Evolutionary conservation across 495 filamentous ascomycete species (phyloP), one percentile per base, ranked within the genome.

Genomic region (Pseudoneurospora amorphoporcata): DNA sequence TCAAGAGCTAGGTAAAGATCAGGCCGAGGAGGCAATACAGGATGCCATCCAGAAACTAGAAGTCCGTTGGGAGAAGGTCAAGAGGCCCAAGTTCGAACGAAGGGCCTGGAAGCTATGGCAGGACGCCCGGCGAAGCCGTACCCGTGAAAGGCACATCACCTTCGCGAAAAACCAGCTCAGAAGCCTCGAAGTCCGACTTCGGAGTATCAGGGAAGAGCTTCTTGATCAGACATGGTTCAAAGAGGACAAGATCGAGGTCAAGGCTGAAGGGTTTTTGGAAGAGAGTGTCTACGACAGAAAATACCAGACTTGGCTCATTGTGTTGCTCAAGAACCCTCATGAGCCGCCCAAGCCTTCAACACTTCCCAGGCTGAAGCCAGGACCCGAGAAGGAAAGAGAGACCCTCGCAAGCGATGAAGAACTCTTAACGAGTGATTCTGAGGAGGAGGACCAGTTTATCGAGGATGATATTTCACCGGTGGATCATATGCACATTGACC

Each of bases 91-190:
- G 61, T 79, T 86, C 19, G 81, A 87, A 68, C 74, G 71, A 14
- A 87, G 84, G 68, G 90, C 91, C 0, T 87, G 85, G 74, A 79
- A 74, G n/a, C 73, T 90, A 16, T 97, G 94, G 92, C 82, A 80
- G 17, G 82, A 81, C 16, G 81, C 82, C 37, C 81, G 81, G 42
- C 73, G 72, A 5, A 40, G 75, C n/a, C 77, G 76, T 10, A 61
- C 69, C 10, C 73, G 81, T 0, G 75, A 75, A 41, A 47, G 7
- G 3, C 72, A 76, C 5, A 79, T 83, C 47, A 69, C 72, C 29
- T 71, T 58, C 14, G 72, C 73, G 23, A 75, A 71, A 41, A 45
- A 35, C 5, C 42, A 69, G 1, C 35, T 74, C 6, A 47, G 80
- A 3, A 47, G 75, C 37, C 77, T 89, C 17, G 77, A 86, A 16